These are phyloP conservation scores for Nicotiana rustica DNA, from an alignment of 305 asterid species.

Conservation along the genomic window DNA sequence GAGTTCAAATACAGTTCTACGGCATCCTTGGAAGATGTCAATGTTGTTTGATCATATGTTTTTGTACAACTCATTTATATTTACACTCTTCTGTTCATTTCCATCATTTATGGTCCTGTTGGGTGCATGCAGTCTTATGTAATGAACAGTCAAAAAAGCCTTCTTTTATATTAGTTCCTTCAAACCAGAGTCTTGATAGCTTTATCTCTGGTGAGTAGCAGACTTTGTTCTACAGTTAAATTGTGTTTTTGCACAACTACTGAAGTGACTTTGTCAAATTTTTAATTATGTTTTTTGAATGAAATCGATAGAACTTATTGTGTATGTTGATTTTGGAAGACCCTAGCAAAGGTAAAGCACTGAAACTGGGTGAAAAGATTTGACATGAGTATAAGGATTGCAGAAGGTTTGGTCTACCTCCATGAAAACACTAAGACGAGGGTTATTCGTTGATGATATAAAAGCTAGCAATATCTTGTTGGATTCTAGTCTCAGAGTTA, in stretches of 20 bases:
- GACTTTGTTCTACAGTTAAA: background rate
- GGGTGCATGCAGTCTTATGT: too few relatives aligned
- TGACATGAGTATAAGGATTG: slow-evolving; percentile 38
- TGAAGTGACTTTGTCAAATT: background rate
- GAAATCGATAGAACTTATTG: background rate
- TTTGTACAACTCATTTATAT: background rate
- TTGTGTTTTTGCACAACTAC: background rate
- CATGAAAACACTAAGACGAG: slow-evolving; percentile 34
- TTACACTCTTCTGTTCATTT: background rate
- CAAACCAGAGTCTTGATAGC: slow-evolving; percentile 38
- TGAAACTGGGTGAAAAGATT: slow-evolving; percentile 42
- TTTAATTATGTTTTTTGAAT: background rate
- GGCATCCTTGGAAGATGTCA: slow-evolving; percentile 1
- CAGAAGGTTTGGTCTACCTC: slow-evolving; percentile 40
- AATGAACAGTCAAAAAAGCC: too few relatives aligned
- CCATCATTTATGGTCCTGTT: background rate
- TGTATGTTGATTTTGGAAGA: slow-evolving; percentile 23
- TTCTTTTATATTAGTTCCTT: background rate
- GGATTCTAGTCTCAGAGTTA: slow-evolving; percentile 30
- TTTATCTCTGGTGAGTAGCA: slow-evolving; percentile 34
- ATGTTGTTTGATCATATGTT: background rate
- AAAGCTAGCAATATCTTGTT: slow-evolving; percentile 35
- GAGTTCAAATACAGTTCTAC: background rate
- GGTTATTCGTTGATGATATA: slow-evolving; percentile 37
- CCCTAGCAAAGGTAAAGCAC: background rate